These are phyloP conservation scores for Camellia oleifera DNA, from an alignment of 179 eudicot genomes.

Conservation along the genomic window DNA sequence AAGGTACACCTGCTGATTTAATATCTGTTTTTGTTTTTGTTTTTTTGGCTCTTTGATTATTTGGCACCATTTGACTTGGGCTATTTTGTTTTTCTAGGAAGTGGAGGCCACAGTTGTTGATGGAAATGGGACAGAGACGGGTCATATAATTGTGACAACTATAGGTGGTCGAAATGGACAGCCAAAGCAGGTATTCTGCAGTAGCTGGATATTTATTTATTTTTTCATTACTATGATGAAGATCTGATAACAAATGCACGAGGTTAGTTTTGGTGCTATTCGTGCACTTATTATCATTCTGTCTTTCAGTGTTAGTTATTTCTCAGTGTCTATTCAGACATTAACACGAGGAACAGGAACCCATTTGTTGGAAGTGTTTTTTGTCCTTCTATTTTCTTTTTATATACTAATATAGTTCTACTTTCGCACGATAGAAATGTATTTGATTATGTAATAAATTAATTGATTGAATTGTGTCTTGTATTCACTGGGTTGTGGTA, in stretches of 20 bases:
- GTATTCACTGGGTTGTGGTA: background rate
- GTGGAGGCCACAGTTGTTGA: slow-evolving; percentile 63
- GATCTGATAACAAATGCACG: background rate
- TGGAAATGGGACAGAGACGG: slow-evolving; percentile 78
- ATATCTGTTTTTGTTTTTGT: background rate
- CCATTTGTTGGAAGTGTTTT: background rate
- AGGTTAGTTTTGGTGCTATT: background rate
- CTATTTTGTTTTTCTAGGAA: slow-evolving; percentile 38
- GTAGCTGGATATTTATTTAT: background rate
- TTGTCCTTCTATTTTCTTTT: background rate
- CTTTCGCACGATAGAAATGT: background rate
- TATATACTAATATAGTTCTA: background rate
- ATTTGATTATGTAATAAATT: background rate
- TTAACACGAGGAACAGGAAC: background rate
- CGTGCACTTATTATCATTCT: too few relatives aligned
- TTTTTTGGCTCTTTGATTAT: background rate
- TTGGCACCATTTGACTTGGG: background rate
- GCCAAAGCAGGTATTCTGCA: slow-evolving; percentile 56
- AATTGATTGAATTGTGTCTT: slow-evolving; percentile 7
- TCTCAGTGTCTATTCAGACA: slow-evolving; percentile 1
- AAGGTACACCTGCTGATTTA: slow-evolving; percentile 32
- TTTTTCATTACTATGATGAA: background rate
- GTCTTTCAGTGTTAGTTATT: background rate
- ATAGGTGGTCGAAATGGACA: slow-evolving; percentile 75
- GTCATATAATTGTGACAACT: slow-evolving; percentile 79